phyloP scores from a whole-genome alignment of 2,329 filamentous ascomycete genomes.

The Raffaelea albimanens region DNA sequence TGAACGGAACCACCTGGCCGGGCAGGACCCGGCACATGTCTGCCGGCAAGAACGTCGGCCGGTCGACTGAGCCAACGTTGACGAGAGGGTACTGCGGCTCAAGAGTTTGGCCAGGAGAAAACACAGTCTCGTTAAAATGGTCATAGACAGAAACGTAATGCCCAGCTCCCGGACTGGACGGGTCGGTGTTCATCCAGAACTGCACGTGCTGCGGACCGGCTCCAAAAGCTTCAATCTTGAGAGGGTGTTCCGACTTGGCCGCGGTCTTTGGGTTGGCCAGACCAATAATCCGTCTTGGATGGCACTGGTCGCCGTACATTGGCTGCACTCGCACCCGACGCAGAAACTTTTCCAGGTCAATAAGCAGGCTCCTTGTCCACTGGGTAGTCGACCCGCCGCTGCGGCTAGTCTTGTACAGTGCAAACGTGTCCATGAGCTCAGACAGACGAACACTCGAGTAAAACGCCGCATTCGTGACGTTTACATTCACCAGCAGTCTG shows the following conservation, averaged over 20 bases:
- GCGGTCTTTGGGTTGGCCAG: constrained; percentile 26
- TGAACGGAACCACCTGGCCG: constrained; percentile 42
- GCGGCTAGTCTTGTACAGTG: neutral
- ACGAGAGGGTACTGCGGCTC: constrained; percentile 37
- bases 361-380: too few species aligned
- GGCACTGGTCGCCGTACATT: constrained; percentile 10
- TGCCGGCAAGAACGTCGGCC: constrained; percentile 48
- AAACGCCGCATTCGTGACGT: constrained; percentile 25
- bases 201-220: constrained; percentile 42
- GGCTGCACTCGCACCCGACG: too few species aligned
- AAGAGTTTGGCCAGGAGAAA: constrained; percentile 14
- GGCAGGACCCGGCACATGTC: constrained; percentile 47
- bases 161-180: neutral
- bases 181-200: constrained; percentile 36
- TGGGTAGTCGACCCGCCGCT: neutral
- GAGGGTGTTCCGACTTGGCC: constrained; percentile 17
- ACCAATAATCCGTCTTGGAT: constrained; percentile 25
- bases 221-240: constrained; percentile 20
- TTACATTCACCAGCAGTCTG: constrained; percentile 26
- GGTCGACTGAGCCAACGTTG: constrained; percentile 45
- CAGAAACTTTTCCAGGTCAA: too few species aligned
- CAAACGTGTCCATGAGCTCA: constrained; percentile 9
- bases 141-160: constrained; percentile 41
- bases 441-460: constrained; percentile 18
- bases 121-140: constrained; percentile 35